Evolutionary conservation across 177 flowering plant genomes (phyloP), one percentile per base, ranked within the genome.

Genomic region (Telopea speciosissima): DNA sequence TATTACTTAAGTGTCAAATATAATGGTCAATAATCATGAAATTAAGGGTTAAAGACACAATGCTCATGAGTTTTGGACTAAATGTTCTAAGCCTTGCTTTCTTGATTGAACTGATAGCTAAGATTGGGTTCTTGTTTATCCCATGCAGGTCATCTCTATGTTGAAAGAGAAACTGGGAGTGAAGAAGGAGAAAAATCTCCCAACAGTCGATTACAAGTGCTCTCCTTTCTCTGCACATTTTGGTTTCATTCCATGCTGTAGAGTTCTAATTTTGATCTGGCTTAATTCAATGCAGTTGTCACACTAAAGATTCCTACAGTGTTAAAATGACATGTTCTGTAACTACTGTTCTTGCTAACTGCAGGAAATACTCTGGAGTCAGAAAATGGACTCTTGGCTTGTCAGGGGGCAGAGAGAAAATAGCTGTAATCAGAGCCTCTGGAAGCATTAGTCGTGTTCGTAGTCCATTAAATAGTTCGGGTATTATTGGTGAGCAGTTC

Each of bases 351-450:
- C 17, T 10, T 49, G 54, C 54, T 49, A 49, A 49, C 54, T 49
- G 19, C 54, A 49, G 54, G 54, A 49, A 49, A 66, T 89, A 89
- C 77, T 81, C 88, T n/a, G 72, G 76, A 56, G 93, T 89, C 60
- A 81, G 82, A 62, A 82, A 78, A 72, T 86, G 86, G 90, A 86
- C 91, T 63, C 78, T 89, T 75, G 90, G 90, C 64, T 80, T 88
- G 78, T 79, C 85, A 14, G 93, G 91, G 52, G 84, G 84, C 44
- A 79, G 74, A 70, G 87, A 86, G 52, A 68, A 59, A 68, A 84
- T 89, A 70, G 93, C 91, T 58, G 72, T 89, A 40, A 81, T 86
- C 68, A 79, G 91, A 86, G 93, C 89, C 64, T 79, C 88, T 74
- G 93, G 93, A 63, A 83, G 85, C 74, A 89, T 89, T 69, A 84